These are phyloP conservation scores for Crucibulum laeve DNA, from an alignment of 768 basidiomycete genomes.

Conservation along the genomic window DNA sequence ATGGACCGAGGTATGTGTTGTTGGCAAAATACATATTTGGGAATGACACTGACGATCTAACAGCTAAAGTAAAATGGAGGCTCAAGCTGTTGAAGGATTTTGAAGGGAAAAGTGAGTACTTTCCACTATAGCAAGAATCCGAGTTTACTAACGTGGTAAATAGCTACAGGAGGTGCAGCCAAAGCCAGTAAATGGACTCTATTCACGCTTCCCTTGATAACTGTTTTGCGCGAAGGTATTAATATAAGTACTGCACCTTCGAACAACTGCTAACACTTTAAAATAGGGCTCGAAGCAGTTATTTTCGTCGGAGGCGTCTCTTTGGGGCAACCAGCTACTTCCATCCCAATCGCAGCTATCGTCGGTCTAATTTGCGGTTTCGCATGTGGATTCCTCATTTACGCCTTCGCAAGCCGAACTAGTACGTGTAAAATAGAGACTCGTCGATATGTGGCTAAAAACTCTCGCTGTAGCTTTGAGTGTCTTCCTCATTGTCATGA, in stretches of 20 bases:
- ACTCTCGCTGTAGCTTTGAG: slow-evolving; percentile 51
- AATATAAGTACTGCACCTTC: background rate
- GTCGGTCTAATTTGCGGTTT: slow-evolving; percentile 79
- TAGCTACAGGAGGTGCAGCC: slow-evolving; percentile 44
- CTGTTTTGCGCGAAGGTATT: slow-evolving; percentile 86
- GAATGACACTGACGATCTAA: slow-evolving; percentile 1
- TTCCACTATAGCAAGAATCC: background rate
- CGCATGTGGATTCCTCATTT: slow-evolving; percentile 70
- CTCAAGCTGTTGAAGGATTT: slow-evolving; percentile 84
- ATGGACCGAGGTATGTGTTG: slow-evolving; percentile 66
- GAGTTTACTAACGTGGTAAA: background rate
- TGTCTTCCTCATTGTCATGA: slow-evolving; percentile 88
- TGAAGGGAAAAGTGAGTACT: slow-evolving; percentile 41
- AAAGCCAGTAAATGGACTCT: slow-evolving; percentile 78
- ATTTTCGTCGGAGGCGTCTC: slow-evolving; percentile 94
- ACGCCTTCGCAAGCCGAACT: slow-evolving; percentile 71
- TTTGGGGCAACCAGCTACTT: slow-evolving; percentile 72
- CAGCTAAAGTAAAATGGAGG: slow-evolving; percentile 91
- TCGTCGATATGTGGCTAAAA: too few species aligned
- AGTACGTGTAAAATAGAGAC: too few species aligned
- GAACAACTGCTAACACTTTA: background rate
- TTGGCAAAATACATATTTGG: background rate
- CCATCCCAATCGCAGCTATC: slow-evolving; percentile 90
- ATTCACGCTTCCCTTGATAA: slow-evolving; percentile 86
- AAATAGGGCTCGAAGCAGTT: slow-evolving; percentile 77